Conservation (phyloP, 805 yeast genomes). For the Myxozyma mucilagina region DNA sequence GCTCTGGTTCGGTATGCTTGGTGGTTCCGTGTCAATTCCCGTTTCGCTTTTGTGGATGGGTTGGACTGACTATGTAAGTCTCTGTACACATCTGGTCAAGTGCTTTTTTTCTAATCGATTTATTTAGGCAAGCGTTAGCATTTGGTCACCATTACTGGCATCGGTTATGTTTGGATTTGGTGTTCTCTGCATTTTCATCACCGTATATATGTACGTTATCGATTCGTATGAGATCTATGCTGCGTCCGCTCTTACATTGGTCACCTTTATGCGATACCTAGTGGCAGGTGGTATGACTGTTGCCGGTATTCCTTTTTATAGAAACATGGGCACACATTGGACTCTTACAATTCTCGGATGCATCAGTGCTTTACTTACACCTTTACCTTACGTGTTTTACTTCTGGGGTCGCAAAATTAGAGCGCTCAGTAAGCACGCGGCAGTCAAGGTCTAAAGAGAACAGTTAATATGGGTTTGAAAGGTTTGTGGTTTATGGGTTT, state of each 20-base stretch:
- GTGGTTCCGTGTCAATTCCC: slow-evolving; percentile 50
- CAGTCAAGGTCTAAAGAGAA: slow-evolving; percentile 2
- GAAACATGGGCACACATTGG: slow-evolving; percentile 53
- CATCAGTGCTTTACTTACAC: slow-evolving; percentile 43
- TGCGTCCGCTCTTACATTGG: slow-evolving; percentile 83
- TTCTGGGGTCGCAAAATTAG: slow-evolving; percentile 49
- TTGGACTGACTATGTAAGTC: slow-evolving; percentile 49
- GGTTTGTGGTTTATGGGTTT: no score
- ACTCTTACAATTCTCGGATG: slow-evolving; percentile 28
- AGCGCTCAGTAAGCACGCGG: slow-evolving; percentile 34
- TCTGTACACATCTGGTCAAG: slow-evolving; percentile 13
- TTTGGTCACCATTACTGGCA: slow-evolving; percentile 54
- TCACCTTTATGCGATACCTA: slow-evolving; percentile 56
- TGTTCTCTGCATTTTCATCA: slow-evolving; percentile 44
- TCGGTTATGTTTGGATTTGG: slow-evolving; percentile 50
- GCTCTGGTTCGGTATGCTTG: slow-evolving; percentile 51
- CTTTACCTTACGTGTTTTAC: slow-evolving; percentile 58
- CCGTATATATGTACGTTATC: slow-evolving; percentile 45
- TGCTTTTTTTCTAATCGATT: neutral
- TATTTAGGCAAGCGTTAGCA: slow-evolving; percentile 37
- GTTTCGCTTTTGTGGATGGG: slow-evolving; percentile 55
- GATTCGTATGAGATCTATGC: slow-evolving; percentile 52
- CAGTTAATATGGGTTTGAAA: no score
- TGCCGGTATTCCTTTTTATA: slow-evolving; percentile 56
- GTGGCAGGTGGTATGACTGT: slow-evolving; percentile 57